Evolutionary conservation across 345 rosid species (phyloP), one percentile per base, ranked within the genome.

Genomic region (Camelina sativa): DNA sequence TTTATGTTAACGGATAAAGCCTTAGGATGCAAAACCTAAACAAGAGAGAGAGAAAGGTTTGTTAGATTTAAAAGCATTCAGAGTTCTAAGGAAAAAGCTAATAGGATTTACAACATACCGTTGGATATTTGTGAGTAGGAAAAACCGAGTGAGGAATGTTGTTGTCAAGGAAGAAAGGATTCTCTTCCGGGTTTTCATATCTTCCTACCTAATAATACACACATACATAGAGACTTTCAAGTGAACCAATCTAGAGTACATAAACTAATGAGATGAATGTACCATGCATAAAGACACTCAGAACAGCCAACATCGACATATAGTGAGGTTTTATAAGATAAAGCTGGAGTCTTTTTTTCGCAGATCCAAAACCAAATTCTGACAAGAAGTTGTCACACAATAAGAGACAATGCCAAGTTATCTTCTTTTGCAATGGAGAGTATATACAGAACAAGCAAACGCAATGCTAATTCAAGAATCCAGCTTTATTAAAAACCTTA

Each of bases 161-260:
- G 43, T 50, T 56, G 1, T 86, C 87, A 3, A 90, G 90, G 74
- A 91, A 94, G 85, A 91, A 94, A 20, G 97, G 90, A 75, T 79
- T 83, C 78, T 94, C 98, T 83, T 89, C 93, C 4, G 97, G 95
- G 54, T 84, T 87, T 41, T 62, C 87, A 59, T 88, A 94, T 76
- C 97, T 86, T 57, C 96, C 97, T 7, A 81, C 86, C 97, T 94
- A 81, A 81, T 10, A 61, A 17, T 4, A 22, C 5, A 47, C 41
- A 47, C 48, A 50, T 34, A 43, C 20, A 66, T 43, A 34, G 1
- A 65, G 53, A 25, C 30, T 30, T 51, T 52, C 3, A 61, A 67
- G 17, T 52, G 2, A 61, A 68, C 1, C 13, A 61, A 50, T 7
- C 1, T 10, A 30, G 38, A 53, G 7, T 0, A 35, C 0, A 35